A percentile compares a stretch with the other conserved stretches of the same genome.
phyloP scores from a whole-genome alignment of 306 rosid genomes.

The Ziziphus jujuba region DNA sequence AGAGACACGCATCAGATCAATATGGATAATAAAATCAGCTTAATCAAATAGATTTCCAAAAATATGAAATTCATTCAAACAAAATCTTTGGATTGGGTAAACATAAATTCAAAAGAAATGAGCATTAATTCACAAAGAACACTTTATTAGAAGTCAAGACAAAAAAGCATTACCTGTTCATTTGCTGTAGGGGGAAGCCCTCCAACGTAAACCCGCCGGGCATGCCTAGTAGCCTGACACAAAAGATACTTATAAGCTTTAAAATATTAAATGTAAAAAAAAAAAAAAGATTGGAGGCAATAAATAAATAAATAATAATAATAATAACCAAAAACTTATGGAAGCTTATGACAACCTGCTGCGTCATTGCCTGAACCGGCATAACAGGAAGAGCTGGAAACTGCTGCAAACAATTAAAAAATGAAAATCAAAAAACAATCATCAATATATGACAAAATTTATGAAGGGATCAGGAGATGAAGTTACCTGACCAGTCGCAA shows the following conservation, averaged over 20 bases:
- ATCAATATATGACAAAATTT: background rate
- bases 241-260: conserved; percentile 3
- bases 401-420: conserved; percentile 43
- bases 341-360: conserved; percentile 59
- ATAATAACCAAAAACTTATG: background rate
- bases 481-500: conserved; percentile 81
- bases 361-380: conserved; percentile 99
- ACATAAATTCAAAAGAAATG: background rate
- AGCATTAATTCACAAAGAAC: background rate
- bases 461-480: background rate
- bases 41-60: background rate
- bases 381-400: conserved; percentile 88
- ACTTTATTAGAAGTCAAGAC: background rate
- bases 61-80: background rate
- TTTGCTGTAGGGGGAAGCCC: conserved; percentile 99
- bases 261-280: background rate
- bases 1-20: conserved; percentile 10
- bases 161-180: conserved; percentile 63
- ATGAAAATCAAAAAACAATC: background rate
- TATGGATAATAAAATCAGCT: background rate
- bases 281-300: no score
- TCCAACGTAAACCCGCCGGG: conserved; percentile 96
- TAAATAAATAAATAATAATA: no score
- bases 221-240: conserved; percentile 92
- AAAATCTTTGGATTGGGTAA: background rate